Percentiles rank a stretch among this genome's conserved stretches.
phyloP scores from a whole-genome alignment of 1,139 yeast species.

The Debaryomyces robertsiae region DNA sequence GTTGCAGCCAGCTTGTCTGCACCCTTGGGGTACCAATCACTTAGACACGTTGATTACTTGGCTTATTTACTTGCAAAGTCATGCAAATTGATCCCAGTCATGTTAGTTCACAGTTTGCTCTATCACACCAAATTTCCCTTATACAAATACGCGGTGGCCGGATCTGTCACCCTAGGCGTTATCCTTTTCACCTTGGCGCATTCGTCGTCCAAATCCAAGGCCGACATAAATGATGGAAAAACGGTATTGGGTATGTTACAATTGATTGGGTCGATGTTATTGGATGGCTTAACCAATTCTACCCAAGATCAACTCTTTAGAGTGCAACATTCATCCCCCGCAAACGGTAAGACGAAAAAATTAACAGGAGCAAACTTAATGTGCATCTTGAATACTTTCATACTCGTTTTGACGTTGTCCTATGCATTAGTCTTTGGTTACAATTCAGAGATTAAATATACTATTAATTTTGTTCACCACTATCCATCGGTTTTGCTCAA shows the following conservation, averaged over 20 bases:
- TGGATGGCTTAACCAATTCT: constrained; percentile 92
- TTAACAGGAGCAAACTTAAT: constrained; percentile 78
- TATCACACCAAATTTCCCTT: constrained; percentile 74
- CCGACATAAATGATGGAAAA: constrained; percentile 41
- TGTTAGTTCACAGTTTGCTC: constrained; percentile 75
- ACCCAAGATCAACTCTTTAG: constrained; percentile 86
- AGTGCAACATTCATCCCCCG: constrained; percentile 18
- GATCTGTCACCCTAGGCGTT: constrained; percentile 79
- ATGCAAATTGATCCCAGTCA: constrained; percentile 90
- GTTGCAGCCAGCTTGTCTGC: constrained; percentile 78
- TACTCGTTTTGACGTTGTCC: constrained; percentile 40
- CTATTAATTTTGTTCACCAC: constrained; percentile 46
- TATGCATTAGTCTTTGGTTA: constrained; percentile 47
- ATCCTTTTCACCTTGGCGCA: constrained; percentile 66
- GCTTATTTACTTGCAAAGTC: constrained; percentile 87
- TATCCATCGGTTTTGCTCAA: constrained; percentile 54
- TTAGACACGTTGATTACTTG: constrained; percentile 82
- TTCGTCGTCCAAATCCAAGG: constrained; percentile 18
- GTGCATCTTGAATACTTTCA: constrained; percentile 74
- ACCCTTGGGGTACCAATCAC: constrained; percentile 75
- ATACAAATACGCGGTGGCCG: constrained; percentile 78
- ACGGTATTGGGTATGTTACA: constrained; percentile 59
- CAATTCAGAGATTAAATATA: constrained; percentile 49
- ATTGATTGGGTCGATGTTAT: constrained; percentile 62
- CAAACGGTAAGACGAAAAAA: constrained; percentile 15